These are phyloP conservation scores for Ambrosiella xylebori DNA, from an alignment of 2,329 filamentous ascomycete genomes.

Conservation along the genomic window DNA sequence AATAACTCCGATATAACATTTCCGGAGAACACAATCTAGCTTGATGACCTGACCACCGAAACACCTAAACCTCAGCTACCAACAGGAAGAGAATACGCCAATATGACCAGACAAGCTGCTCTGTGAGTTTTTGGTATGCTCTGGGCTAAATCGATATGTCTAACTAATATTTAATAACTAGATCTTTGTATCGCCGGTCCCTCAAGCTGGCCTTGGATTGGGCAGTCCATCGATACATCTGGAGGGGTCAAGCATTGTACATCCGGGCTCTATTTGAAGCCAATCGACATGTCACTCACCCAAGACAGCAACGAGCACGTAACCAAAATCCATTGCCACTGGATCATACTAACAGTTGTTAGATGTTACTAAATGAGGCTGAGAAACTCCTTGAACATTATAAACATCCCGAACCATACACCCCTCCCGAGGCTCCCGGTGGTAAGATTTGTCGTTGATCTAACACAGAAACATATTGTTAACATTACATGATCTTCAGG, in stretches of 20 bases:
- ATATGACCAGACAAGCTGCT: constrained; percentile 30
- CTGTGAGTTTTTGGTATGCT: constrained; percentile 24
- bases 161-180: constrained; percentile 18
- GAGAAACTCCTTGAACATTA: constrained; percentile 77
- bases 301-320: constrained; percentile 65
- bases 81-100: not conserved
- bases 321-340: not conserved
- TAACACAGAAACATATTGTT: not conserved
- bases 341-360: not conserved
- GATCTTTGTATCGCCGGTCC: constrained; percentile 75
- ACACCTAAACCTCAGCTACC: not conserved
- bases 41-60: not conserved
- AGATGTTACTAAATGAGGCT: constrained; percentile 76
- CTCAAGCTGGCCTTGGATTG: constrained; percentile 90
- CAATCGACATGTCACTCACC: constrained; percentile 70
- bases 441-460: constrained; percentile 36
- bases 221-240: constrained; percentile 81
- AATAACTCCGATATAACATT: not conserved
- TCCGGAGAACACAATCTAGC: not conserved
- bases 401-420: constrained; percentile 95
- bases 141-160: too few relatives aligned
- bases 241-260: constrained; percentile 91
- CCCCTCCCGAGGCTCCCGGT: constrained; percentile 77
- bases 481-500: constrained; percentile 32
- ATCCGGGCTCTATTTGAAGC: constrained; percentile 91